Conservation (phyloP, 202 grass and related monocot genomes). For the Elaeis oleifera region DNA sequence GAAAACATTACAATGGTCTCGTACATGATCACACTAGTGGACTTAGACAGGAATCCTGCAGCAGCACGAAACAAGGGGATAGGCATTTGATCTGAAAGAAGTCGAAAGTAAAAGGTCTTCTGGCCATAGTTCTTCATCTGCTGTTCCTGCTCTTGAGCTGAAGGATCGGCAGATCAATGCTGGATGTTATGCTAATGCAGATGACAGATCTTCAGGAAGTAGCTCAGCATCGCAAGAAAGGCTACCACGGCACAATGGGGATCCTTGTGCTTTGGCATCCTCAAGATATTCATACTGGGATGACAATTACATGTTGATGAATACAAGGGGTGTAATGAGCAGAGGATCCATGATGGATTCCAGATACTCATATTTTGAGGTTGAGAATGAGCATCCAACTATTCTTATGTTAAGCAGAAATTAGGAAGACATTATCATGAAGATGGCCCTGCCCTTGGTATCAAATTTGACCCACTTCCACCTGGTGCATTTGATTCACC, state of each 20-base stretch:
- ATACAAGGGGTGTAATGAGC: neutral
- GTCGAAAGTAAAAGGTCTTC: constrained; percentile 13
- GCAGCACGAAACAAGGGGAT: constrained; percentile 11
- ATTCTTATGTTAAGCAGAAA: constrained; percentile 6
- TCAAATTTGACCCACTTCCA: constrained; percentile 13
- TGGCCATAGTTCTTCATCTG: constrained; percentile 2
- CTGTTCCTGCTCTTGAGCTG: neutral
- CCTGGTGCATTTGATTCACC: constrained; percentile 12
- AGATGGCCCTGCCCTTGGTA: constrained; percentile 8
- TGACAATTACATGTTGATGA: constrained; percentile 1
- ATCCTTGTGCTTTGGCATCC: neutral
- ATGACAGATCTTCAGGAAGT: neutral
- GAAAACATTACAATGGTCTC: constrained; percentile 1
- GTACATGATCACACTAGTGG: constrained; percentile 4
- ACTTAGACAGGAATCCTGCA: constrained; percentile 14
- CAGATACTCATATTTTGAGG: neutral
- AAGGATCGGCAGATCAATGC: neutral
- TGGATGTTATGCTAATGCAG: neutral
- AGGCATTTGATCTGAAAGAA: constrained; percentile 14
- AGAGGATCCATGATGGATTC: neutral
- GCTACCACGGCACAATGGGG: neutral
- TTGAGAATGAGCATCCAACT: neutral
- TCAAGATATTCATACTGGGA: neutral
- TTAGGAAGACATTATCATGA: constrained; percentile 10
- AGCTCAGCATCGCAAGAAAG: neutral